These are phyloP conservation scores for Echinosophora koreensis DNA, from an alignment of 306 rosid genomes.

Conservation along the genomic window DNA sequence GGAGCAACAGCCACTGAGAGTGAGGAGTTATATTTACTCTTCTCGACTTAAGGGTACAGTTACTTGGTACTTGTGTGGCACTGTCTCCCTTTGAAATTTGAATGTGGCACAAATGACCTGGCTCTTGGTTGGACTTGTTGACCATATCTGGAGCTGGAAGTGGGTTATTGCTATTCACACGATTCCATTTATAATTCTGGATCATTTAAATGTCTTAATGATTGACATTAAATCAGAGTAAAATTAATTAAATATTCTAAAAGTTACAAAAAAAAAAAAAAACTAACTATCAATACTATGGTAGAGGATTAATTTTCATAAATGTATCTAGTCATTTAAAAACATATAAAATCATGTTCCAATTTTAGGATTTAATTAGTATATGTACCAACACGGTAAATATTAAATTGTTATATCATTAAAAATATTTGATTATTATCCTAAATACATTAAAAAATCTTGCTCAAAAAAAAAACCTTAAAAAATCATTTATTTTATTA, in stretches of 20 bases:
- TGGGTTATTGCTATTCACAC: background rate
- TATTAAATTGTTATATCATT: too few relatives aligned
- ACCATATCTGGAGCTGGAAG: conserved; percentile 19
- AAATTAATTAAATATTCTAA: background rate
- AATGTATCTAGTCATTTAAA: background rate
- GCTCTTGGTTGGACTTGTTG: conserved; percentile 11
- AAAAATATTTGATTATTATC: too few relatives aligned
- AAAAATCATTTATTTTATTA: too few relatives aligned
- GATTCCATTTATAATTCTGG: background rate
- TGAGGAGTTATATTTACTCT: background rate
- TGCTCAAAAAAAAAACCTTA: too few relatives aligned
- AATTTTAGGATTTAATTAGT: background rate
- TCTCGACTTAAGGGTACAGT: conserved; percentile 13
- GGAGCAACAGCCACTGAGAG: background rate
- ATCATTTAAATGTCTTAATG: background rate
- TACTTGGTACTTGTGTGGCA: conserved; percentile 40
- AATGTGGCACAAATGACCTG: conserved; percentile 4
- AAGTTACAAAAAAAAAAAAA: background rate
- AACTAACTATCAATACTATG: background rate
- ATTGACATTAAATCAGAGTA: background rate
- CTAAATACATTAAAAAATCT: too few relatives aligned
- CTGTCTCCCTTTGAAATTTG: conserved; percentile 3
- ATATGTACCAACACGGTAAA: too few relatives aligned
- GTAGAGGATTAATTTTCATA: background rate
- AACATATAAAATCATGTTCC: background rate